Percentiles rank a stretch among this genome's conserved stretches.
These are phyloP conservation scores for Catharanthus roseus DNA, from an alignment of 257 asterid species.

Conservation along the genomic window DNA sequence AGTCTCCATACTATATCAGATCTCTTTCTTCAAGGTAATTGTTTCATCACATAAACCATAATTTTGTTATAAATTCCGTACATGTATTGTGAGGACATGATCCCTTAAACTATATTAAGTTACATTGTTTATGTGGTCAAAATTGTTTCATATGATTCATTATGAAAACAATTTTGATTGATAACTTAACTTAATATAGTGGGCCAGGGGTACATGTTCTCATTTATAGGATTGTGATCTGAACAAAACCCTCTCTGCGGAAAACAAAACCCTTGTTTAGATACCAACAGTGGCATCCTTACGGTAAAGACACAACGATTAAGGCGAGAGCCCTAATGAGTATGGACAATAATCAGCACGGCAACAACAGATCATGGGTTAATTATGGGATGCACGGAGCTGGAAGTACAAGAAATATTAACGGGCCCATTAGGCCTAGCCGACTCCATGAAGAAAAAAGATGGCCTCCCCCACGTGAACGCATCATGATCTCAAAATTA, in stretches of 20 bases:
- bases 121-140: no score
- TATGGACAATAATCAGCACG: constrained; percentile 7
- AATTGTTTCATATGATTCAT: no score
- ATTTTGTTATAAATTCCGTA: no score
- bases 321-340: constrained; percentile 7
- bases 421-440: constrained; percentile 41
- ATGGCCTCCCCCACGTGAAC: constrained; percentile 52
- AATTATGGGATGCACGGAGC: constrained; percentile 15
- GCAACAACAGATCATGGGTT: constrained; percentile 16
- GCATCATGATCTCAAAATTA: no score
- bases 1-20: constrained; percentile 22
- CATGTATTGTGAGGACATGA: no score
- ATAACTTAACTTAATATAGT: no score
- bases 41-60: no score
- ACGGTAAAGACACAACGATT: constrained; percentile 23
- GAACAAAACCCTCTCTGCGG: no score
- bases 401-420: constrained; percentile 23
- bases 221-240: no score
- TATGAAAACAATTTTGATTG: no score
- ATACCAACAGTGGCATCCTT: constrained; percentile 37
- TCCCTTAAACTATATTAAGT: no score
- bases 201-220: no score
- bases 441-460: constrained; percentile 55
- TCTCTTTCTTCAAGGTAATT: constrained; percentile 37
- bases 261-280: constrained; percentile 18